Evolutionary conservation across 768 basidiomycete species (phyloP), one percentile per base, ranked within the genome.

Genomic region (Termitomyces sp.): DNA sequence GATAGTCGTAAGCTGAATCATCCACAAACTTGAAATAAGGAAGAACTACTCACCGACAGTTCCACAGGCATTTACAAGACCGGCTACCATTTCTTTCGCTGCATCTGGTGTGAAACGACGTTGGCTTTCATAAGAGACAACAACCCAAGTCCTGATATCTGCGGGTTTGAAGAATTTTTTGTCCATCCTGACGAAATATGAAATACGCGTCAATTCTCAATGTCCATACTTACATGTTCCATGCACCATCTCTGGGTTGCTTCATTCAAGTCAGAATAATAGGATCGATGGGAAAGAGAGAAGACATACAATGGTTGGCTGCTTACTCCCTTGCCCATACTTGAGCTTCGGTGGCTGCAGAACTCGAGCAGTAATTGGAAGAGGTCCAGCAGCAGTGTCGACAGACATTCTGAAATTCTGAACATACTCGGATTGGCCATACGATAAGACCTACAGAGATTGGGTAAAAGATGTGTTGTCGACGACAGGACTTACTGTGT

Each of bases 371-470:
- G 76, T 62, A 32, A 88, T 71, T 4, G 65, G 67, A 27, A 89
- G 70, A 0, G 86, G 82, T 0, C 78, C 78, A 0, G 68, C 66
- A 10, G 74, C 64, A 6, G 73, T 68, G 34, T 80, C 71, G 14
- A 92, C 82, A 0, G 68, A 51, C 79, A 92, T 79, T 9, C 88
- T 88, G 59, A 92, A 92, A 59, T 81, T 74, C 18, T 79, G 76
- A 46, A 90, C 79, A 56, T 90, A 91, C 55, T 88, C 80, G 0
- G 87, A 89, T 63, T 87, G 84, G 0, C 85, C 85, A 59, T 87
- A 88, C 46, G 79, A 73, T 39, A 88, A 74, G 16, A 82, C 74
- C 82, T 85, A 52, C 1, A 44, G 2, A 55, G 13, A 44, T 27
- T 18, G 18, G 47, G 32, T 10, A 5, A 47, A 34, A 37, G 0